A percentile compares a stretch with the other conserved stretches of the same genome.
Conservation (phyloP, 805 yeast species). For the Blastobotrys attinorum region DNA sequence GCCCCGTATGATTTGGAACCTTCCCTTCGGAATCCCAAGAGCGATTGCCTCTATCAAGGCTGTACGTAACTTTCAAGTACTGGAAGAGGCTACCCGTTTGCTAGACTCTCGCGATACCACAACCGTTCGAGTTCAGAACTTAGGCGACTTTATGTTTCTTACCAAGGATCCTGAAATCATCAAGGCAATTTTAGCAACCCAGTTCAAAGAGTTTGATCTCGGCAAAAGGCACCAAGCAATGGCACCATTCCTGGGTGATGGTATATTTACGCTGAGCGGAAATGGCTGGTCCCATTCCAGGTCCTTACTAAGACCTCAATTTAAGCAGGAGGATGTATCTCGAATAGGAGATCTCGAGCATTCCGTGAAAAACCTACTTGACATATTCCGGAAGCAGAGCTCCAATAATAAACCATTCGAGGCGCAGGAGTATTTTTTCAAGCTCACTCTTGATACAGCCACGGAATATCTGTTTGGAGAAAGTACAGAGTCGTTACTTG, state of each 20-base stretch:
- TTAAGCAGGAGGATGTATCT: conserved; percentile 26
- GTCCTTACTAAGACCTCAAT: conserved; percentile 30
- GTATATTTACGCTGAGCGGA: conserved; percentile 30
- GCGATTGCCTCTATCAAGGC: neutral
- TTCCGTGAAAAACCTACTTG: conserved; percentile 24
- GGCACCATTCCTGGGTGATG: conserved; percentile 27
- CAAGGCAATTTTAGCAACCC: conserved; percentile 24
- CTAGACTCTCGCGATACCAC: neutral
- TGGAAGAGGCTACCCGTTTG: neutral
- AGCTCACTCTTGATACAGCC: conserved; percentile 17
- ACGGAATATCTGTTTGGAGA: conserved; percentile 21
- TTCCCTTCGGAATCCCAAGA: neutral
- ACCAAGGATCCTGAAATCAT: conserved; percentile 23
- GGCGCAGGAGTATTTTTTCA: conserved; percentile 3
- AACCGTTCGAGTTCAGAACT: neutral
- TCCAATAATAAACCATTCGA: conserved; percentile 15
- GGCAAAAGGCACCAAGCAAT: conserved; percentile 23
- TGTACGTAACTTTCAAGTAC: too few relatives aligned
- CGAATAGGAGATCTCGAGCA: conserved; percentile 20
- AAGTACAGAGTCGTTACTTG: conserved; percentile 2
- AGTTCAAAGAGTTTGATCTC: conserved; percentile 23
- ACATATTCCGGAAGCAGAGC: too few relatives aligned
- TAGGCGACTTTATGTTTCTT: neutral
- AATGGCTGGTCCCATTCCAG: conserved; percentile 32
- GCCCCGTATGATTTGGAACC: neutral